Evolutionary conservation across 371 early-diverging fungal genomes (phyloP), one percentile per base, ranked within the genome.

Genomic region (Thermomucor indicae-seudaticae): DNA sequence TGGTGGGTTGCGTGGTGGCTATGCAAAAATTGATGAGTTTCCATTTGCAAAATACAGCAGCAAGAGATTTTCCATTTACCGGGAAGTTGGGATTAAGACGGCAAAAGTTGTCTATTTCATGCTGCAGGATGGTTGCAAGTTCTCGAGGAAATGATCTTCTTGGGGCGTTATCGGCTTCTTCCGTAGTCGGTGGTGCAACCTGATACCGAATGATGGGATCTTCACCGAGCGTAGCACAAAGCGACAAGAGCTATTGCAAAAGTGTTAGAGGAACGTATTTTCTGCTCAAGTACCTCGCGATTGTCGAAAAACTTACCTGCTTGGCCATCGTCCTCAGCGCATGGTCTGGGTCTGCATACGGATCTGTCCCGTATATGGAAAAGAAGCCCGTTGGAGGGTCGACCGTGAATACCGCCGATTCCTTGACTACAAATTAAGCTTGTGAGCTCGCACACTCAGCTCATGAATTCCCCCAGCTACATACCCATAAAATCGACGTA

Each of bases 201-300:
- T 86, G 87, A 58, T 86, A 96, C 29, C 95, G 79, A 51, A 98
- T 91, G 35, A 91, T 80, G 0, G 97, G 97, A 53, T 77, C 79
- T 45, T 93, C 92, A 22, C 88, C 90, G 29, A 96, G 67, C 5
- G 89, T 80, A 0, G 79, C 83, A 64, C 88, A 88, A 11, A 91
- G 81, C 10, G 86, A 86, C 19, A 84, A 70, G 27, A 90, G 58
- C 80, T 81, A 53, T 22, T 38, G 28, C n/a, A n/a, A n/a, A 40
- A 34, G 6, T 19, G 32, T 37, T 39, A 30, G 49, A 17, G 47
- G 31, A 22, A 30, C 8, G 23, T 43, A 17, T 16, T 14, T 28
- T 43, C 16, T 29, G 14, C 22, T 14, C 22, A 14, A 22, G 12
- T 30, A 22, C 31, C n/a, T 30, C 20, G n/a, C 27, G 32, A 11